Base-by-base conservation (phyloP, 2,329 filamentous ascomycete species). In the Xylaria sp. region DNA sequence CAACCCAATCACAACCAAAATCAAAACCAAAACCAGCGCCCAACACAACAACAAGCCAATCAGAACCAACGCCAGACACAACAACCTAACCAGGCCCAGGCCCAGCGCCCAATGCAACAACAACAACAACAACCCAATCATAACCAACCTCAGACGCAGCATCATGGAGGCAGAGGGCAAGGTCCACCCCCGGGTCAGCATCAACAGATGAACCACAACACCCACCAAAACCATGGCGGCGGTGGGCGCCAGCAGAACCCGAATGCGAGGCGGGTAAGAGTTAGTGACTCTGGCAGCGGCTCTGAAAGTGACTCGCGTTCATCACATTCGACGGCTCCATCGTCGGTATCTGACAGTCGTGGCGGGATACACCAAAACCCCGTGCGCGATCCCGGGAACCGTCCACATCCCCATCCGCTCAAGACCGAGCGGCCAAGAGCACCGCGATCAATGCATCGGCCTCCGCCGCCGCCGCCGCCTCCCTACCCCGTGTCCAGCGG, bases 301-400 rank as follows among this genome's bases (percentile, higher is more conserved):
- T 54, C 58, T n/a, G 63, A 54, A 33, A 62, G 52, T 6, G 64
- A 62, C 7, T 69, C 64, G 10, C 54, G 55, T 10, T 63, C 38
- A 10, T 68, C 68, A 2, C 15, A 67, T 67, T 3, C 62, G n/a
- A n/a, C n/a, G n/a, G n/a, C 66, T 3, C 58, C 59, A 27, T 66
- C 68, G 10, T 68, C 68, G 1, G 58, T 60, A 19, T 66, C 66
- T 4, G 54, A 55, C 4, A 54, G 17, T n/a, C 56, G 44, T 29
- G 29, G 41, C 44, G 33, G 49, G 23, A 31, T 52, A 9, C 38
- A 54, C 19, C 25, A 53, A 25, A 57, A 58, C 25, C 35, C 41
- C 17, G 15, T 19, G n/a, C 21, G 37, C 17, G 51, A 31, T 13
- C 10, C n/a, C 9, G 15, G 8, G 13, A 47, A 46, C 7, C 43